Base-by-base conservation (phyloP, 2,329 filamentous ascomycete species). In the Coniochaeta pulveracea region DNA sequence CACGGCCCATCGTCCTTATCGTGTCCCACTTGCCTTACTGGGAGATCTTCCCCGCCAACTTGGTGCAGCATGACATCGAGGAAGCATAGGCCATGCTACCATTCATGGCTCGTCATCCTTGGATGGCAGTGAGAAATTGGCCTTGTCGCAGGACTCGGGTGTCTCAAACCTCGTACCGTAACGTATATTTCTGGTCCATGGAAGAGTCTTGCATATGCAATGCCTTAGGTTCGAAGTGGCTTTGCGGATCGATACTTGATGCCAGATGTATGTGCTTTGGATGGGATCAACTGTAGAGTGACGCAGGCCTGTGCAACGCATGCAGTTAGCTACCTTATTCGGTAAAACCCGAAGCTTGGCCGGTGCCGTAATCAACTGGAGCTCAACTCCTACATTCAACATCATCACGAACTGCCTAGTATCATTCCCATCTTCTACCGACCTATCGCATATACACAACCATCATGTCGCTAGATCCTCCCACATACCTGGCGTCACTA, bases 381-480 rank as follows among this genome's bases (percentile, higher is more conserved):
- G n/a, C 28, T 23, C 21, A 23, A n/a, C n/a, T 23, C 21, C 21
- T n/a, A 31, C 11, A 17, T 21, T 10, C 18, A 30, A 30, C 27
- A 30, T 30, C 27, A 30, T 30, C 10, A 12, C 28, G n/a, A 7
- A 19, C 4, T 3, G n/a, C 18, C 26, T 29, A 4, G 16, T 19
- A 21, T 14, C 28, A 12, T n/a, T 19, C 27, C 6, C 11, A 21
- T 21, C 14, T 19, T 10, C 28, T 18, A 12, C 8, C 28, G 11
- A 21, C 17, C 19, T 14, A 31, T 12, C 11, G 7, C 28, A 22
- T 17, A 22, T 25, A 8, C 22, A 9, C 22, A n/a, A 24, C 14
- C 30, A 25, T 25, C 30, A 95, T 95, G 88, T 89, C 86, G 55
- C 75, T 93, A 58, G 86, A 95, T 55, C 82, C 85, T 47, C 88